Base-by-base conservation (phyloP, 352 stramenopile genomes). In the Pythium monospermum region DNA sequence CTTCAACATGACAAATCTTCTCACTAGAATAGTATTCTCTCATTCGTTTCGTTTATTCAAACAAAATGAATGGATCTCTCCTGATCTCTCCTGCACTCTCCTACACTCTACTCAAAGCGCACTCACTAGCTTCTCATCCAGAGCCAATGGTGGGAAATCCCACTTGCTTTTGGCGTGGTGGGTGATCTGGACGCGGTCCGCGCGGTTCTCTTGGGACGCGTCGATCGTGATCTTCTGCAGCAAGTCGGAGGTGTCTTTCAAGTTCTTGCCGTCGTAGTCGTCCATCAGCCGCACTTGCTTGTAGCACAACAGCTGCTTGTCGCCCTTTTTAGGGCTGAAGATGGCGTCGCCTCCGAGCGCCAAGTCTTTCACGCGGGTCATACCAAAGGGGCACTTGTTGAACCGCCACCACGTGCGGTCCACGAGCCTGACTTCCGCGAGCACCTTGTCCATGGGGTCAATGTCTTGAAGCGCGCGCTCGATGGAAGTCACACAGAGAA, bases 401-500 rank as follows among this genome's bases (percentile, higher is more conserved):
- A 59, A 45, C n/a, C 42, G 32, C 51, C 42, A 59, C 19, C 21
- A 15, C 10, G 30, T 46, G 6, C 40, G 41, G 28, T 31, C 23
- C 19, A 59, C 42, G 41, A 36, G 37, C 22, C 42, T 32, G 25
- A 48, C 33, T n/a, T 27, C 3, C 15, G 51, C 8, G 6, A 59
- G 47, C 16, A 48, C 40, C 19, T 30, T 28, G 25, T 41, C 23
- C n/a, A 19, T 23, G 32, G 12, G 23, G 12, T 53, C 35, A n/a
- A 58, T 16, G 15, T 58, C 50, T 8, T 44, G 50, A n/a, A 58
- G 50, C 50, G 50, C 28, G 1, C 50, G 40, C 22, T 49, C 23
- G 18, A 41, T 27, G 27, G 44, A 53, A 41, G 51, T 48, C 33
- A 53, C 51, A 6, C 51, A 59, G 19, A 59, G 35, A n/a, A n/a